Evolutionary conservation across 106 monocot species (phyloP), one percentile per base, ranked within the genome.

Genomic region (Platanthera guangdongensis): DNA sequence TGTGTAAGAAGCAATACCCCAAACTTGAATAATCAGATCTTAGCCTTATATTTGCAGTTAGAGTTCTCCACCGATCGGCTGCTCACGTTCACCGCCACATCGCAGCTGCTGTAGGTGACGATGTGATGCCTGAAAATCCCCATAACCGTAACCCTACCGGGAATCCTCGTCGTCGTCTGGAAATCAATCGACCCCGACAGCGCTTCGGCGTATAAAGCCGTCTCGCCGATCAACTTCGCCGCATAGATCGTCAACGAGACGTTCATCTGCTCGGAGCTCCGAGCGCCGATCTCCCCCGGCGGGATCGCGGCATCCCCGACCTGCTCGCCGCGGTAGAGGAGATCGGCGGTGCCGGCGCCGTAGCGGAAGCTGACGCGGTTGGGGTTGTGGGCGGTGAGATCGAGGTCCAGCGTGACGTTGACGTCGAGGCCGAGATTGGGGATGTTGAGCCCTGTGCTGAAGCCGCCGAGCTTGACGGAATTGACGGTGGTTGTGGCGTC

Each of bases 231-330:
- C n/a, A 97, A 69, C 12, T 80, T 73, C 46, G 77, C 83, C 1
- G 86, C 93, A 50, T 86, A 63, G 73, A 97, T 55, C 16, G 82
- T 87, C 45, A 93, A 57, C 16, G 51, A 65, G 4, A 89, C 85
- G n/a, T 72, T 30, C 64, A 74, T 80, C 64, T 65, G 53, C 57
- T 76, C 74, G 51, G 84, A 78, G 18, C 87, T 83, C 15, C 63
- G 46, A 47, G 90, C 72, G 11, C 51, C 78, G 55, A 89, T 90
- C 75, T 83, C 83, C 7, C 95, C 90, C 0, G 86, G 67, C 10
- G 93, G 93, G 30, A 96, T 86, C 15, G 57, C 79, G 15, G 85
- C 92, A 75, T 83, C 85, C 7, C 93, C 93, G 21, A 86, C 88
- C 72, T 85, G 82, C 12, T 22, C 13, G 14, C 81, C 93, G 6